Evolutionary conservation across 2,329 filamentous ascomycete species (phyloP), one percentile per base, ranked within the genome.

Genomic region (Colletotrichum abscissum): DNA sequence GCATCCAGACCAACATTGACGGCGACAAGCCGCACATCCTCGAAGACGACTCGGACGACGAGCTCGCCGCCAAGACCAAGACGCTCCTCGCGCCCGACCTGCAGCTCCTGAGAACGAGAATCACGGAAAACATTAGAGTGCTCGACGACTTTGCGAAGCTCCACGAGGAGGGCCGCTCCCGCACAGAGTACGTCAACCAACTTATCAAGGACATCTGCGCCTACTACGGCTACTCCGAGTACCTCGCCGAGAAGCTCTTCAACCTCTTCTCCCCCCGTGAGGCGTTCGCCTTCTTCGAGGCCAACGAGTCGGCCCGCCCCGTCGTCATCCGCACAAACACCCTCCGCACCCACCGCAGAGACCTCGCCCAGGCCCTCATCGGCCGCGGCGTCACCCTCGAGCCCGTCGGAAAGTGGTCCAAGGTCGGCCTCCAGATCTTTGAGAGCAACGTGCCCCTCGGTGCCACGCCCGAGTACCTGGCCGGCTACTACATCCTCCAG

Each of bases 251-350:
- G 84, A 99, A 98, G 88, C 91, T 99, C 19, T 95, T 95, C 86
- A 92, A 93, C 80, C 91, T 99, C 7, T 98, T 99, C 85, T 92
- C 95, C 1, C 94, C 97, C 0, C 92, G 93, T 78, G 97, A 99
- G 85, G 97, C 97, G 0, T 97, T 98, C 78, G 95, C 95, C 67
- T 99, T 99, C 85, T 98, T 99, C 86, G 97, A 99, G 85, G 96
- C 96, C 78, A 99, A 99, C 91, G 97, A 99, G 85, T 95, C 94
- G 33, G 91, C 95, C 16, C 92, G 97, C 64, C 97, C 97, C 4
- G 92, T 99, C 72, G 97, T 99, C 76, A 97, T 99, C 81, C 92
- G 97, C 80, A 98, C 97, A 75, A 99, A 99, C 84, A 99, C 96
- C 9, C 90, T 99, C 72, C 93, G 95, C 78, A 92, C 91, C 49